Conservation (phyloP, 371 early-diverging fungal genomes). For the Apophysomyces trapeziformis region DNA sequence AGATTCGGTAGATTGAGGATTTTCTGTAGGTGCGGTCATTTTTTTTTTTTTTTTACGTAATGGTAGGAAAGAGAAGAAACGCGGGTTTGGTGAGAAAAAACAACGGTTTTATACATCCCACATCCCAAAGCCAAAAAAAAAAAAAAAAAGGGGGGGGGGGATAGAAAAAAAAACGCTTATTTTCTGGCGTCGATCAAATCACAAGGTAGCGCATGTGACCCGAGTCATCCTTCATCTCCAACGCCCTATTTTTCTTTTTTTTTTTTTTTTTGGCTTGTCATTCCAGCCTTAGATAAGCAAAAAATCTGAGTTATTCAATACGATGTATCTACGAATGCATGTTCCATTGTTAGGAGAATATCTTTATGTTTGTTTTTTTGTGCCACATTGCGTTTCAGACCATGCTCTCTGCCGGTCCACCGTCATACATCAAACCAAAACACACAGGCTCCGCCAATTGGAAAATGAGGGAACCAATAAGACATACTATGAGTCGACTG, state of each 20-base stretch:
- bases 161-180: constrained; percentile 10
- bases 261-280: not conserved
- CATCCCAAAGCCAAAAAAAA: not conserved
- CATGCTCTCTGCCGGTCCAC: not conserved
- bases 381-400: constrained; percentile 10
- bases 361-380: not conserved
- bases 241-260: not conserved
- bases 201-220: constrained; percentile 8
- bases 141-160: not conserved
- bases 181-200: constrained; percentile 8
- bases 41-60: not conserved
- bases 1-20: constrained; percentile 8
- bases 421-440: constrained; percentile 6
- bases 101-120: not conserved
- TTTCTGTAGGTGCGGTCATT: constrained; percentile 16
- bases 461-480: constrained; percentile 2
- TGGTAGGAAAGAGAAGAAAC: constrained; percentile 1
- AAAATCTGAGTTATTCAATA: not conserved
- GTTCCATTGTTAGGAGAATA: not conserved
- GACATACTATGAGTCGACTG: not conserved
- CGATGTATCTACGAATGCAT: not conserved
- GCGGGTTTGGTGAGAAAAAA: not conserved
- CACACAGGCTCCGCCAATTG: constrained; percentile 4
- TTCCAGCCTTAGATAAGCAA: not conserved
- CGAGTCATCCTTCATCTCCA: not conserved